Conservation (phyloP, 2,329 filamentous ascomycete genomes). For the Aspergillus vadensis region DNA sequence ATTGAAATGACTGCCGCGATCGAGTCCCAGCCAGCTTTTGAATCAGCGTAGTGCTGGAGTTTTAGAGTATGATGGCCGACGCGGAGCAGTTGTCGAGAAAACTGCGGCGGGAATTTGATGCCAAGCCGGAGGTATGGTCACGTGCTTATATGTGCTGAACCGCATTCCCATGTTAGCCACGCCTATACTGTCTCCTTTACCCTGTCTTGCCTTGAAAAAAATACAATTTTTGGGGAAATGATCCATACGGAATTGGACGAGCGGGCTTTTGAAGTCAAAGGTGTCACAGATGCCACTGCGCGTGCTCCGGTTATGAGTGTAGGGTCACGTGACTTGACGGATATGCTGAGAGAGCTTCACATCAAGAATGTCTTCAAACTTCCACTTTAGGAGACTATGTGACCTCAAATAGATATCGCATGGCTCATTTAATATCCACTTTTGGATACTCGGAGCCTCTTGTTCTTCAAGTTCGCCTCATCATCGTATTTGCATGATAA, state of each 20-base stretch:
- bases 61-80: constrained; percentile 10
- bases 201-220: no score
- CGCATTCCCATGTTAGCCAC: not conserved
- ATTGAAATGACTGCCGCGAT: not conserved
- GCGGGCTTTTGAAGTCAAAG: no score
- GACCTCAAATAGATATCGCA: no score
- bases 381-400: no score
- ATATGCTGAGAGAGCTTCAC: not conserved
- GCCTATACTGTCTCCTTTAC: no score
- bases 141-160: constrained; percentile 23
- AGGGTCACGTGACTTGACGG: not conserved
- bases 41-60: constrained; percentile 6
- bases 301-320: not conserved
- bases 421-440: no score
- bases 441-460: no score
- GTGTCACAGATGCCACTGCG: not conserved
- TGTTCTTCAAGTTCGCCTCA: no score
- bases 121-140: constrained; percentile 36
- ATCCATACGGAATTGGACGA: no score
- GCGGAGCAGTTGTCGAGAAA: constrained; percentile 28
- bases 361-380: no score
- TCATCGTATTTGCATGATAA: no score
- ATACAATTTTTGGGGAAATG: no score
- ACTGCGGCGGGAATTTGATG: constrained; percentile 40
- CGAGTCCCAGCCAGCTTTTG: not conserved